Base-by-base conservation (phyloP, 2,329 filamentous ascomycete genomes). In the Onygena corvina region DNA sequence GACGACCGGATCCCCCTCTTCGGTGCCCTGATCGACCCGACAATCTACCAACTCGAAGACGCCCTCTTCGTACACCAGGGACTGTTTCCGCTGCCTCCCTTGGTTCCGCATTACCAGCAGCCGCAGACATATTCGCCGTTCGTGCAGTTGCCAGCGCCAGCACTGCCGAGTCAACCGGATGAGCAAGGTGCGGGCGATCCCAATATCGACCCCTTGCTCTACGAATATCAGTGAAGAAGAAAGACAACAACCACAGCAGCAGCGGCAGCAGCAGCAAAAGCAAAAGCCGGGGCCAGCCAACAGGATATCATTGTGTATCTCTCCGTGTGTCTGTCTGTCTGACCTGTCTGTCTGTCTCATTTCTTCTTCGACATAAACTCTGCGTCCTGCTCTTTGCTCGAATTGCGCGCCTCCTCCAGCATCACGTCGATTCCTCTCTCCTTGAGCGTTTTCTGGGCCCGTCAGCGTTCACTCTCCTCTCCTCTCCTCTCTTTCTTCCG, bases 371-470 rank as follows among this genome's bases (percentile, higher is more conserved):
- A 27, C 31, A 47, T 27, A 21, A 33, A 33, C 14, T 47, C 46
- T 8, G 79, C 71, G 63, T 96, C 90, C 54, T 86, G 92, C 57
- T 96, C 92, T 60, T 81, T 86, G 59, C 86, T 89, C 61, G 89
- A 86, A 57, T 92, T 87, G 52, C 89, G 76, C 14, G 90, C 90
- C 59, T 96, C 92, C 5, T 89, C 86, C 8, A 98, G 72, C 74
- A 96, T 85, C 59, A 84, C 86, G 66, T 96, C 88, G 62, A 98
- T 94, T 50, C 92, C 92, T 59, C 84, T 79, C 50, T 87, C 81
- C 67, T 92, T 93, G 46, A 98, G 73, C 2, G 83, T 88, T 70
- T 80, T 82, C 89, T 95, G 56, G 34, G 46, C 34, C 12, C 23
- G 48, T 50, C n/a, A 53, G 31, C 9, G n/a, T 11, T n/a, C 36